Evolutionary conservation across 2,329 filamentous ascomycete genomes (phyloP).

Genomic region (Geosmithia morbida): DNA sequence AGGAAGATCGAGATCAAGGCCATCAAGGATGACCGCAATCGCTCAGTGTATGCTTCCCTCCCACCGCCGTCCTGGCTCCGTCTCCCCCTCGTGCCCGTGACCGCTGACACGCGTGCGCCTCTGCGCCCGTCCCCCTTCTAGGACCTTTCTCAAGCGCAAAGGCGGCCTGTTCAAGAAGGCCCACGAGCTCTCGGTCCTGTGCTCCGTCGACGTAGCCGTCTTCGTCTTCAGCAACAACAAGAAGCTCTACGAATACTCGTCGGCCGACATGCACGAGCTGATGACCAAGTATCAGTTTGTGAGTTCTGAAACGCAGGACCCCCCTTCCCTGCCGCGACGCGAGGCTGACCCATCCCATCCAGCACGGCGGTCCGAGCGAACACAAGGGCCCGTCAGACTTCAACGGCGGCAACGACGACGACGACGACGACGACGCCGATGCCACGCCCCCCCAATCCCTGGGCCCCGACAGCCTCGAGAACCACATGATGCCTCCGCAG

Average conservation of each 20-base stretch:
- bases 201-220: conserved; percentile 95
- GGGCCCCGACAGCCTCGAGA: conserved; percentile 41
- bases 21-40: conserved; percentile 96
- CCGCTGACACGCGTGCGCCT: conserved; percentile 1
- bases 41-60: conserved; percentile 69
- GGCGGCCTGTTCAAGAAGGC: conserved; percentile 99
- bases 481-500: conserved; percentile 7
- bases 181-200: conserved; percentile 93
- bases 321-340: too few relatives aligned
- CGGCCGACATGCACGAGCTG: conserved; percentile 81
- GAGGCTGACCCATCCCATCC: conserved; percentile 3
- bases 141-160: conserved; percentile 97
- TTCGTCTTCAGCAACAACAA: conserved; percentile 99
- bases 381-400: conserved; percentile 94
- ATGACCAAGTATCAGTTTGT: conserved; percentile 85
- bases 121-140: conserved; percentile 18
- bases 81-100: not conserved
- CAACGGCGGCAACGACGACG: conserved; percentile 76
- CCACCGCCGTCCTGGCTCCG: not conserved
- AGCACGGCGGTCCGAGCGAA: conserved; percentile 90
- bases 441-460: conserved; percentile 49
- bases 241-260: conserved; percentile 97
- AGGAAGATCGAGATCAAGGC: conserved; percentile 99
- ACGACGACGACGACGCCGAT: conserved; percentile 55
- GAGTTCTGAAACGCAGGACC: conserved; percentile 22